These are phyloP conservation scores for Colletotrichum sp. DNA, from an alignment of 2,329 filamentous ascomycete genomes.

Conservation along the genomic window DNA sequence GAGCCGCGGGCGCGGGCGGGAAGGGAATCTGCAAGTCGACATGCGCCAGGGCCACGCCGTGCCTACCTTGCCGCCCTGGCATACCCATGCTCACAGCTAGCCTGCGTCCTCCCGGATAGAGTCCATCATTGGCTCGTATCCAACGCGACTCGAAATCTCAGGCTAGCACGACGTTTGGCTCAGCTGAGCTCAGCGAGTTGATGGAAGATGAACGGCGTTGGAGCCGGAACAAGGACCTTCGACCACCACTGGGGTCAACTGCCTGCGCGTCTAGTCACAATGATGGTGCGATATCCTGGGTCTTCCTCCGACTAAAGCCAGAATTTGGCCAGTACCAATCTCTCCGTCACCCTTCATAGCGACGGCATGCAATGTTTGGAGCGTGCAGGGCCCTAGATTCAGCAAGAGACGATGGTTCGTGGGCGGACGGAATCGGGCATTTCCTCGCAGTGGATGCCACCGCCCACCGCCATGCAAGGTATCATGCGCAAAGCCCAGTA, in stretches of 20 bases:
- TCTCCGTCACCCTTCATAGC: background rate
- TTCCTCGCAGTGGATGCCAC: constrained; percentile 1
- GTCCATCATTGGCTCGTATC: background rate
- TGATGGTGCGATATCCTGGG: background rate
- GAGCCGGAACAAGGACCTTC: background rate
- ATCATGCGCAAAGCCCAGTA: background rate
- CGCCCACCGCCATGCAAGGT: background rate
- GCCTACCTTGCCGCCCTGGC: background rate
- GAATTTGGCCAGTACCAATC: background rate
- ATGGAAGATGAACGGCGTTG: background rate
- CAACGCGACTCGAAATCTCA: background rate
- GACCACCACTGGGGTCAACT: background rate
- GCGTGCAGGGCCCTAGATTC: background rate
- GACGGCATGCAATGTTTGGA: background rate
- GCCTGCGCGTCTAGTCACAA: background rate
- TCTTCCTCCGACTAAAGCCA: background rate
- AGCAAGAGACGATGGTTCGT: background rate
- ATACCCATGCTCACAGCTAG: background rate
- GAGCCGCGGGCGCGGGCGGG: constrained; percentile 5
- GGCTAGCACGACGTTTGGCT: background rate
- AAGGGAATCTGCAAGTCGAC: constrained; percentile 12
- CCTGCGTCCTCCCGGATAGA: background rate
- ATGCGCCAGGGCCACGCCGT: background rate
- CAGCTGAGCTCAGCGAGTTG: background rate
- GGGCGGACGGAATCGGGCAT: background rate